phyloP scores from a whole-genome alignment of 371 early-diverging fungal genomes.

The Mucor indicus region DNA sequence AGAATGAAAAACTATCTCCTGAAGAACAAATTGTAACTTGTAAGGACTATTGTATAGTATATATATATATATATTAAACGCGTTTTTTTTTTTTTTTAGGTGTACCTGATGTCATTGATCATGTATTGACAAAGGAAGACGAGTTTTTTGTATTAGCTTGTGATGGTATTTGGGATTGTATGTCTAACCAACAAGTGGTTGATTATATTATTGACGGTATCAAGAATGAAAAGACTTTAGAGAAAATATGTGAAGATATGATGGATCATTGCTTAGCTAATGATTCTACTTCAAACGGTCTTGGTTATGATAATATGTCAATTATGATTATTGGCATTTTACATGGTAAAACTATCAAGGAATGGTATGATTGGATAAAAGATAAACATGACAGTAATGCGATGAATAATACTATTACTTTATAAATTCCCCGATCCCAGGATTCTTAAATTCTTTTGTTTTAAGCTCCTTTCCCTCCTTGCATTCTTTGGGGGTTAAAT shows the following conservation, averaged over 20 bases:
- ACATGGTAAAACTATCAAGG: constrained; percentile 68
- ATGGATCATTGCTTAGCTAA: constrained; percentile 92
- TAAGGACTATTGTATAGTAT: constrained; percentile 7
- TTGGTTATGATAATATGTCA: constrained; percentile 99
- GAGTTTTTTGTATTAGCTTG: constrained; percentile 93
- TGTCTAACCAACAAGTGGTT: constrained; percentile 87
- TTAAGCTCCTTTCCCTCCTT: neutral
- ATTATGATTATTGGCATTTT: constrained; percentile 88
- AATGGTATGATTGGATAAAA: constrained; percentile 62
- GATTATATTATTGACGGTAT: constrained; percentile 75
- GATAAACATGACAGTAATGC: constrained; percentile 3
- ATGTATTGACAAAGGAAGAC: constrained; percentile 60
- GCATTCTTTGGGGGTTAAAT: constrained; percentile 1
- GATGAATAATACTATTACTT: too few species aligned
- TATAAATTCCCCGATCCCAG: constrained; percentile 25
- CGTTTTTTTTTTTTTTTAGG: neutral
- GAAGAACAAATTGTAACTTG: constrained; percentile 88
- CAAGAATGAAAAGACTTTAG: constrained; percentile 55
- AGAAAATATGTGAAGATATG: constrained; percentile 75
- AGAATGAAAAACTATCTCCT: constrained; percentile 63
- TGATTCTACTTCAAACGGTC: constrained; percentile 80
- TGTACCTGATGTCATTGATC: constrained; percentile 71
- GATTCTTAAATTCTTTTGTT: constrained; percentile 1
- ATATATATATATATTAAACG: neutral
- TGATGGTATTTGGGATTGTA: constrained; percentile 98